A percentile compares a stretch with the other conserved stretches of the same genome.
phyloP scores from a whole-genome alignment of 176 grass and related monocot species.

The Guadua angustifolia region DNA sequence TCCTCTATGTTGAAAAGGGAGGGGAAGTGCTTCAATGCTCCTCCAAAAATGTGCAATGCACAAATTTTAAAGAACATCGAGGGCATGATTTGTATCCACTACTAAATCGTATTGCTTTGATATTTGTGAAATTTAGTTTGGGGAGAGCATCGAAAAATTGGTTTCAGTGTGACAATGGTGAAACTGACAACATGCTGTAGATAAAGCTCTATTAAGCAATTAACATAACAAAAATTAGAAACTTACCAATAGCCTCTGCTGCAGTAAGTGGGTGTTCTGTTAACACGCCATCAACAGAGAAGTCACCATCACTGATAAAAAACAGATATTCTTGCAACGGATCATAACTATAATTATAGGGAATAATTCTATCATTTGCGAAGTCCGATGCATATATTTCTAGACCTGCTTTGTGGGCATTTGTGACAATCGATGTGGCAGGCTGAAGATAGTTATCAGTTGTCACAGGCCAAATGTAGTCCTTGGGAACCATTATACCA shows the following conservation, averaged over 20 bases:
- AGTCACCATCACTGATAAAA: constrained; percentile 53
- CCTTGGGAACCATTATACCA: constrained; percentile 88
- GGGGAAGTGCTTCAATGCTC: no score
- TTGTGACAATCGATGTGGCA: constrained; percentile 41
- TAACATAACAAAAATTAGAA: constrained; percentile 2
- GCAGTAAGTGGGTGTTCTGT: constrained; percentile 78
- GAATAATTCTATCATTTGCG: constrained; percentile 77
- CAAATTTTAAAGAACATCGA: no score
- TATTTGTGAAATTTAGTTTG: neutral
- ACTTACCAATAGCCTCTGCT: constrained; percentile 73
- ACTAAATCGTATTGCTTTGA: no score
- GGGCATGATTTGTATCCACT: no score
- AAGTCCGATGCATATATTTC: constrained; percentile 86
- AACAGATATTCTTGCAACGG: constrained; percentile 69
- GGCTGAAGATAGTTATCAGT: constrained; percentile 57
- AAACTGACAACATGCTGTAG: neutral
- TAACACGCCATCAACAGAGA: constrained; percentile 86
- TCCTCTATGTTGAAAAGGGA: neutral
- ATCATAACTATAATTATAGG: constrained; percentile 94
- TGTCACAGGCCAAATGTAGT: constrained; percentile 73
- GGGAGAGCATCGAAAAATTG: no score
- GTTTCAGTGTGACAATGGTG: neutral
- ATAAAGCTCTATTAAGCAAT: constrained; percentile 10
- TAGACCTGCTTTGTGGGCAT: constrained; percentile 69
- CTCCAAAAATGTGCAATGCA: no score